Conservation (phyloP, 2,329 filamentous ascomycete genomes). For the Verticillium tricorpus region DNA sequence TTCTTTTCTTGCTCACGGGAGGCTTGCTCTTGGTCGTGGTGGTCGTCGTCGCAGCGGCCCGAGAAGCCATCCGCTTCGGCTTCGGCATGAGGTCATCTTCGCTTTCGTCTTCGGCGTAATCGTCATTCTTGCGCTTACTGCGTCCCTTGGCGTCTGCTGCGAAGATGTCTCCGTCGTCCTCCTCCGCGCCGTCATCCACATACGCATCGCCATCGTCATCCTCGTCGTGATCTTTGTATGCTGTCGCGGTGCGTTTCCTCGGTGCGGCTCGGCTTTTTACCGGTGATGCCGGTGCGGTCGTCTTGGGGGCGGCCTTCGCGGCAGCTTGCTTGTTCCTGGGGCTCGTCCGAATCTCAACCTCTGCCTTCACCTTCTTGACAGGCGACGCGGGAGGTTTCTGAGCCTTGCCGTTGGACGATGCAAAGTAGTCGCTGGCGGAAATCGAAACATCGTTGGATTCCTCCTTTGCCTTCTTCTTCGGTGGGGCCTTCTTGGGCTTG, state of each 20-base stretch:
- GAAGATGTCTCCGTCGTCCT: slow-evolving; percentile 80
- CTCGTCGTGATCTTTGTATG: slow-evolving; percentile 33
- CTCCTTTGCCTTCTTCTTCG: slow-evolving; percentile 48
- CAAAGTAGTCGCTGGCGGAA: slow-evolving; percentile 55
- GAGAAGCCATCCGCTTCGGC: slow-evolving; percentile 51
- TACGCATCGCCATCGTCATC: slow-evolving; percentile 54
- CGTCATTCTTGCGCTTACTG: slow-evolving; percentile 66
- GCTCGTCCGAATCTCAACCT: slow-evolving; percentile 46
- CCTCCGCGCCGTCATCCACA: slow-evolving; percentile 63
- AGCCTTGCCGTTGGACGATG: slow-evolving; percentile 38
- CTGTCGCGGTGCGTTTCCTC: slow-evolving; percentile 37
- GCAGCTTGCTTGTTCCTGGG: slow-evolving; percentile 41
- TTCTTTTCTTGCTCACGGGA: slow-evolving; percentile 52
- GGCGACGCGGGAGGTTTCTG: slow-evolving; percentile 32
- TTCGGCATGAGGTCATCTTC: slow-evolving; percentile 65
- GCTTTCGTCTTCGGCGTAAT: slow-evolving; percentile 68
- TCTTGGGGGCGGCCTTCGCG: slow-evolving; percentile 17
- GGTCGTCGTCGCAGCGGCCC: slow-evolving; percentile 13
- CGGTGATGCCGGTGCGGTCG: slow-evolving; percentile 15
- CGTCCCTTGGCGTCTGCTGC: slow-evolving; percentile 64
- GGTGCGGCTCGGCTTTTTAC: slow-evolving; percentile 25
- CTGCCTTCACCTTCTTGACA: slow-evolving; percentile 30
- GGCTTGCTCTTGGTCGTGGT: slow-evolving; percentile 26
- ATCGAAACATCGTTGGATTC: slow-evolving; percentile 45
- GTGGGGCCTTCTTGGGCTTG: slow-evolving; percentile 39